Conservation (phyloP, 1,284 basidiomycete genomes). For the Melampsora occidentalis region DNA sequence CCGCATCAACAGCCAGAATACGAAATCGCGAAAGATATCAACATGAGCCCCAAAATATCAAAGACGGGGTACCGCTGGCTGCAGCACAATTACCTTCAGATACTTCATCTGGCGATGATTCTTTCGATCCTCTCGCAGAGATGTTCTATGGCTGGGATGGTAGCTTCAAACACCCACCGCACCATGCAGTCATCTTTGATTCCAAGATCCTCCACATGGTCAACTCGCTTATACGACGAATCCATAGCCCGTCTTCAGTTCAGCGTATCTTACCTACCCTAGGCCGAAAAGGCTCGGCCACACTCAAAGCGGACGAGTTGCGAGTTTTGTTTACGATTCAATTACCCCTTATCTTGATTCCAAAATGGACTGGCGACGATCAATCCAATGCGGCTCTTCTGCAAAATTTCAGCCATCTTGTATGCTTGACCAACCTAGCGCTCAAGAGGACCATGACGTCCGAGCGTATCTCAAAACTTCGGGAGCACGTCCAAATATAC, state of each 20-base stretch:
- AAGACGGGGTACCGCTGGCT: neutral
- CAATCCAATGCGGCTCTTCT: neutral
- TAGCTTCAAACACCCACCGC: neutral
- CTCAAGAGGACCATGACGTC: conserved; percentile 8
- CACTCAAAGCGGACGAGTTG: conserved; percentile 29
- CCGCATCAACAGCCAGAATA: neutral
- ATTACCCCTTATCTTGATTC: conserved; percentile 20
- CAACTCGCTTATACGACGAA: neutral
- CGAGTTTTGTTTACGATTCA: conserved; percentile 26
- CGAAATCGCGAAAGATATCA: neutral
- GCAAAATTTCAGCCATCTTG: conserved; percentile 20
- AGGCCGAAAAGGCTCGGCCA: conserved; percentile 7
- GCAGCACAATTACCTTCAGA: neutral
- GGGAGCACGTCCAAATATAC: neutral
- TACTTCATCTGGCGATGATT: neutral
- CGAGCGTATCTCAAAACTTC: neutral
- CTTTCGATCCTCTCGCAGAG: neutral
- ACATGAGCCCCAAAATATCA: neutral
- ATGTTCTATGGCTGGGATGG: conserved; percentile 19
- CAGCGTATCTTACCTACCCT: conserved; percentile 17
- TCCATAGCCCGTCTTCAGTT: conserved; percentile 20
- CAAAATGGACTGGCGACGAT: neutral
- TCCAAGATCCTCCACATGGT: neutral
- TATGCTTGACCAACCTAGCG: neutral
- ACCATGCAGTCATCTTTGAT: neutral